Evolutionary conservation across 441 rosid species (phyloP), one percentile per base, ranked within the genome.

Genomic region (Corymbia citriodora): DNA sequence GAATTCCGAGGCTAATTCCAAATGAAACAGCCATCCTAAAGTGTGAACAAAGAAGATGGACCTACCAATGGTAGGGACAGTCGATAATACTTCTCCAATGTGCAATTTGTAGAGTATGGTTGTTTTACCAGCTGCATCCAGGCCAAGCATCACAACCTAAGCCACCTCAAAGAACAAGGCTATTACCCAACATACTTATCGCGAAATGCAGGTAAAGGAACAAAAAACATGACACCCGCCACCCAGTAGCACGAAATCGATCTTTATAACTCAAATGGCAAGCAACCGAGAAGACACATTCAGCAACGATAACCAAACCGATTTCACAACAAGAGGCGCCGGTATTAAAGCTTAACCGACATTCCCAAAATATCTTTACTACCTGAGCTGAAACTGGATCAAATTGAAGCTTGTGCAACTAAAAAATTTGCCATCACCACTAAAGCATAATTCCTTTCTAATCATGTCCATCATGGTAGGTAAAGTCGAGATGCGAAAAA

Each of bases 101-200:
- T 97, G 99, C 87, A 97, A 96, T 94, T 98, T 98, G 96, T 98
- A 98, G 50, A 98, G 95, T 91, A 97, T 95, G 49, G 99, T 98
- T 40, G 99, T 98, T 93, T 98, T 98, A 25, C 99, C 99, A 92
- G 99, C 99, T 31, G 99, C 99, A 92, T 98, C 99, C 87, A 98
- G 93, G 52, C 99, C 99, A 81, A 98, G 94, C 99, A 98, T 98
- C 93, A 98, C 99, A 83, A 98, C 99, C 99, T 97, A 54, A 74
- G 52, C 85, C 85, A 79, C 27, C 85, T 79, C 85, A 74, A 55
- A 74, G 87, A 53, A 29, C 55, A 33, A 27, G 57, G 53, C 65
- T 29, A 86, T 86, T 86, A 55, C 88, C 88, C 88, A n/a, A 79
- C 52, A 23, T 12, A 45, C 85, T 45, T 23, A 45, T 45, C n/a